A percentile compares a stretch with the other conserved stretches of the same genome.
phyloP scores from a whole-genome alignment of 73 alveolate species.

The Urostyla sp. region DNA sequence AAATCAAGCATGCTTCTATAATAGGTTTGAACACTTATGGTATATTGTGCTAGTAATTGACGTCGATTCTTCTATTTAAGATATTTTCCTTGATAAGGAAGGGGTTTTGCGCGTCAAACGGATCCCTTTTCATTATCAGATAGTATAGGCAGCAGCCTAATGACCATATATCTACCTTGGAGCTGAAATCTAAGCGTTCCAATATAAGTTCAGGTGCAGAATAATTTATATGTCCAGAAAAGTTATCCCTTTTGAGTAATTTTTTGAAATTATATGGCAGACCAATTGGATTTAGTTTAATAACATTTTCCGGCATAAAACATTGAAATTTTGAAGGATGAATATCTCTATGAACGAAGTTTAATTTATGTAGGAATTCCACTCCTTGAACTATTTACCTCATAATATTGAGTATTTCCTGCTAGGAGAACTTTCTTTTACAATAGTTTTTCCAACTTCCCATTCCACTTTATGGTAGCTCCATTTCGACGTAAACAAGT shows the following conservation, averaged over 20 bases:
- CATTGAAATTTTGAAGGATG: slow-evolving; percentile 60
- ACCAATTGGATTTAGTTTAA: slow-evolving; percentile 61
- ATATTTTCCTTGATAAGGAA: slow-evolving; percentile 24
- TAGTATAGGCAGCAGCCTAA: slow-evolving; percentile 80
- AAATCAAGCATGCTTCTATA: slow-evolving; percentile 14
- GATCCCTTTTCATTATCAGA: slow-evolving; percentile 72
- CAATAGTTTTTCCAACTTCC: slow-evolving; percentile 58
- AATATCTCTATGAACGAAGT: slow-evolving; percentile 59
- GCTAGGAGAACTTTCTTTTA: slow-evolving; percentile 49
- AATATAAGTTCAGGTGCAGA: slow-evolving; percentile 65
- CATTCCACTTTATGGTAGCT: slow-evolving; percentile 54
- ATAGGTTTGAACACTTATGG: not conserved
- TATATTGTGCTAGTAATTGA: not conserved
- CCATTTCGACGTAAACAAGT: slow-evolving; percentile 51
- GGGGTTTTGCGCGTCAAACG: slow-evolving; percentile 73
- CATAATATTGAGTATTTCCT: slow-evolving; percentile 44
- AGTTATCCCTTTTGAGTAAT: slow-evolving; percentile 62
- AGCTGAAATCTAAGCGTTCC: slow-evolving; percentile 22
- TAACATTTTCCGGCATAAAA: slow-evolving; percentile 23
- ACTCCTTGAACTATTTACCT: slow-evolving; percentile 34
- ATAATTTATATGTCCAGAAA: slow-evolving; percentile 65
- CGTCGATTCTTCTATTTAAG: slow-evolving; percentile 13
- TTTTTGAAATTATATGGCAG: slow-evolving; percentile 69
- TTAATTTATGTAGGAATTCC: slow-evolving; percentile 32
- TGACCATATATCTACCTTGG: slow-evolving; percentile 81